phyloP scores from a whole-genome alignment of 2,329 filamentous ascomycete genomes.

The Fusarium sp. region DNA sequence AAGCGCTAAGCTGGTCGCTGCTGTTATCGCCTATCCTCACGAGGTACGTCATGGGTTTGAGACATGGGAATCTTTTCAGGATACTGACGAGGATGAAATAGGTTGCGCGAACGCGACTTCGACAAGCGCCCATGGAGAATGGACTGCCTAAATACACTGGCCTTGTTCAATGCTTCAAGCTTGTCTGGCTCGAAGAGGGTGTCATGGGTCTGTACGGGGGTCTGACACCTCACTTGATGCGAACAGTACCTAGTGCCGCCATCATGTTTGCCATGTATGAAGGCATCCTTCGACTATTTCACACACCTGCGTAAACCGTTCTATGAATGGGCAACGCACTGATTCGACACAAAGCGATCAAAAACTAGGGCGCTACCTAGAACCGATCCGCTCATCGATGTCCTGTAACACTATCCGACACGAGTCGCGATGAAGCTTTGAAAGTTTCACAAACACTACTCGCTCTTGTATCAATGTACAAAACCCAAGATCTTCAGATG shows the following conservation, averaged over 20 bases:
- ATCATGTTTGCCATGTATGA: constrained; percentile 96
- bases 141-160: constrained; percentile 87
- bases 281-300: constrained; percentile 61
- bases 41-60: constrained; percentile 66
- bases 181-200: constrained; percentile 89
- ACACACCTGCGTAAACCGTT: constrained; percentile 47
- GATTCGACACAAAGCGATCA: neutral
- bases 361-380: neutral
- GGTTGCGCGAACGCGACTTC: constrained; percentile 84
- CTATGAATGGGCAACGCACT: neutral
- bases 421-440: neutral
- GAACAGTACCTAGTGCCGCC: constrained; percentile 89
- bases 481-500: neutral
- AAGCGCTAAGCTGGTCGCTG: constrained; percentile 84
- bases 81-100: constrained; percentile 43
- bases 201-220: constrained; percentile 88
- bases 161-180: constrained; percentile 85
- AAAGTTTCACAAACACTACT: neutral
- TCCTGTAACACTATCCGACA: constrained; percentile 23
- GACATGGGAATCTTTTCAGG: neutral
- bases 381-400: neutral
- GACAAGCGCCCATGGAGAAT: constrained; percentile 80
- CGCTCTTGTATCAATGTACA: constrained; percentile 11
- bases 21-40: constrained; percentile 88
- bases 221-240: constrained; percentile 88